Evolutionary conservation across 257 asterid genomes (phyloP).

Genomic region (Catharanthus roseus): DNA sequence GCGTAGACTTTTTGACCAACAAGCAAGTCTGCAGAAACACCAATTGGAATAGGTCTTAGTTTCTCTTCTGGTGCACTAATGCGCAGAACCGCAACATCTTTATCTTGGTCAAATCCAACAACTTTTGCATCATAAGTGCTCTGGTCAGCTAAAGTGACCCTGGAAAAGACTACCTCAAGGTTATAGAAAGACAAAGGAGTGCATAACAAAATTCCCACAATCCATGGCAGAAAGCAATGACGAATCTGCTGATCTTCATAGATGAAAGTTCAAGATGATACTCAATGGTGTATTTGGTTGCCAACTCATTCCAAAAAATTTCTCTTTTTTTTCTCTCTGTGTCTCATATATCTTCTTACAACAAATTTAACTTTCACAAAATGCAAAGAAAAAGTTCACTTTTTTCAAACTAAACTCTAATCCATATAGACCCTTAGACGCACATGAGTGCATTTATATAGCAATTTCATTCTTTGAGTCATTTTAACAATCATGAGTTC

Average conservation of each 20-base stretch:
- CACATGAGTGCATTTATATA: neutral
- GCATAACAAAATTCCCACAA: neutral
- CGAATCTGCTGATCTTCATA: neutral
- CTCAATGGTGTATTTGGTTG: too few relatives aligned
- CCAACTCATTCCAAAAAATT: too few relatives aligned
- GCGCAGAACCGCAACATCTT: constrained; percentile 86
- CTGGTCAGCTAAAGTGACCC: constrained; percentile 93
- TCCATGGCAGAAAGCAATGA: neutral
- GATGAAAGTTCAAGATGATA: neutral
- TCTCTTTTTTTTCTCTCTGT: too few relatives aligned
- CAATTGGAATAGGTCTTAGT: constrained; percentile 85
- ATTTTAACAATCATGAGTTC: neutral
- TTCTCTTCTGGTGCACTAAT: constrained; percentile 75
- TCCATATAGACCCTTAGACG: too few relatives aligned
- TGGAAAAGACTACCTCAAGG: constrained; percentile 30
- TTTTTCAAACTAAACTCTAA: too few relatives aligned
- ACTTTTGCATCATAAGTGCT: constrained; percentile 77
- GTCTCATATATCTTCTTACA: too few relatives aligned
- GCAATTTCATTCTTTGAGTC: neutral
- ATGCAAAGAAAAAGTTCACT: too few relatives aligned
- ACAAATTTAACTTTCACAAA: too few relatives aligned
- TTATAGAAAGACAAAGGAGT: constrained; percentile 11
- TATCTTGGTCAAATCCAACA: constrained; percentile 98
- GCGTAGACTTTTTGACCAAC: constrained; percentile 98
- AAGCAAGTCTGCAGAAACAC: constrained; percentile 87